Evolutionary conservation across 179 eudicot species (phyloP), one percentile per base, ranked within the genome.

Genomic region (Silene vulgaris): DNA sequence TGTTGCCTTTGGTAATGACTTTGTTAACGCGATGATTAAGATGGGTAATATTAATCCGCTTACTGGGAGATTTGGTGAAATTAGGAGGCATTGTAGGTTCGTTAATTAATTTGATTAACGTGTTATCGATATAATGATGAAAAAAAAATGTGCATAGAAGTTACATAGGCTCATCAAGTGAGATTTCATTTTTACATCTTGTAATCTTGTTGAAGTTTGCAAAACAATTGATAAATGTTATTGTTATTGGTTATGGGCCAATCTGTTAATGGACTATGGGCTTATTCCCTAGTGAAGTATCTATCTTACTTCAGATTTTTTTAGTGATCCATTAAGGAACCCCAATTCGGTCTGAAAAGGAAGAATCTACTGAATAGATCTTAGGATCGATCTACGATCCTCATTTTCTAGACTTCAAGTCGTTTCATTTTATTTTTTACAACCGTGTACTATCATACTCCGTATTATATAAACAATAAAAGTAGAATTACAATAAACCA

Each of bases 11-110:
- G 50, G 65, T 43, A 72, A 74, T 4, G 90, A 88, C 66, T 88
- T 88, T 63, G 78, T 67, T 26, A 73, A 57, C 16, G 89, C 89
- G 14, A 88, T 88, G 88, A 16, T 83, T 13, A 88, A 83, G 64
- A 84, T 88, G 89, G 84, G 89, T 0, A 81, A 81, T 9, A 75
- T 88, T 71, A 81, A 79, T 17, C 89, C 89, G 16, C 86, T 88
- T 73, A 83, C 85, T 5, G 90, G 90, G 5, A 60, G 69, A 0
- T 71, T 74, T 5, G 91, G 91, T 17, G 88, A 88, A 78, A 86
- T 86, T 62, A 84, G 91, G 77, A 81, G 48, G 69, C 78, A 85
- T 19, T 87, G 88, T 63, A 72, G 86, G 69, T 20, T 83, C 48
- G 64, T 73, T 48, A 75, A 78, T 63, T 81, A 50, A 26, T 59